Base-by-base conservation (phyloP, 2,329 filamentous ascomycete species). In the Colletotrichum gloeosporioides region DNA sequence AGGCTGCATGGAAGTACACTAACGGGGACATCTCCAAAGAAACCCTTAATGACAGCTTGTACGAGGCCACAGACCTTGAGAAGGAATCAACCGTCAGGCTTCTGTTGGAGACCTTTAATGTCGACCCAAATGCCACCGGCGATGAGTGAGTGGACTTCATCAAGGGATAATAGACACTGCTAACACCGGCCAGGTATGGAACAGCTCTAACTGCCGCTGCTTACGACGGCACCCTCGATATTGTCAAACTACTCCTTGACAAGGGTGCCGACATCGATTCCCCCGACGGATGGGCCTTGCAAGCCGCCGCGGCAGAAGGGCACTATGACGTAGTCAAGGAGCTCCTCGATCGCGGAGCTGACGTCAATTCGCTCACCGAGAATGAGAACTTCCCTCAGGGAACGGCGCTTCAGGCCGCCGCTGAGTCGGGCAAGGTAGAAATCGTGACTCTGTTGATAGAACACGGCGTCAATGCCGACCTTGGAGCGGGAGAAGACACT, bases 381-480 rank as follows among this genome's bases (percentile, higher is more conserved):
- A 77, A 71, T n/a, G 72, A 71, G 7, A 75, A 77, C 34, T 76
- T 77, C 25, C 75, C 75, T 8, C 75, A 76, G 34, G 76, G 84
- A 6, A 87, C 85, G 6, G 86, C 86, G 1, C 78, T 88, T 1
- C 86, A 88, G 69, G 86, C 81, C 0, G 86, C 86, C 0, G 83
- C 82, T 49, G 84, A 86, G 59, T 80, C 80, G 1, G 81, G 85
- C 4, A 79, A 82, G 36, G 73, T 67, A 0, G 83, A 86, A 4
- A 84, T 87, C 12, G 86, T 86, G 15, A 76, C 79, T 1, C 77
- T 87, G 3, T 77, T 88, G 5, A 82, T 87, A 10, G 81, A 86
- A 18, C 80, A 84, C 27, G 79, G 78, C 10, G 86, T 85, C 12
- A 79, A 87, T 71, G 85, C 86, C 1, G 82, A 87, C 70, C 77